These are phyloP conservation scores for Mariannaea sp. DNA, from an alignment of 2,329 filamentous ascomycete species.

Conservation along the genomic window DNA sequence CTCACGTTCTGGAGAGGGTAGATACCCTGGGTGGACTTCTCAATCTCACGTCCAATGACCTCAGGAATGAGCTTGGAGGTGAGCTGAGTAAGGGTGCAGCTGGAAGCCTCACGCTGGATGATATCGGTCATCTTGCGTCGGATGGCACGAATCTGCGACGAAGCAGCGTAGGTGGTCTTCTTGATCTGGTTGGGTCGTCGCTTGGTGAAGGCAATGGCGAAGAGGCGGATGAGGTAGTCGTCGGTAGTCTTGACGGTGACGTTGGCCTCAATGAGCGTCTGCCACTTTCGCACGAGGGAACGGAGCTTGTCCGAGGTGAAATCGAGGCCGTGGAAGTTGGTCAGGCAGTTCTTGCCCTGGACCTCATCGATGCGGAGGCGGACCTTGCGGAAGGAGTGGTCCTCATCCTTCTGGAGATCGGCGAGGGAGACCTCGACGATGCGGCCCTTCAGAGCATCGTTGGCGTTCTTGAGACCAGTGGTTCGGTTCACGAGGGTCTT, in stretches of 20 bases:
- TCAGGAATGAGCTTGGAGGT: constrained; percentile 99
- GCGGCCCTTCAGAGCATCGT: constrained; percentile 97
- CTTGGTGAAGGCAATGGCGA: constrained; percentile 99
- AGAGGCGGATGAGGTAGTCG: constrained; percentile 98
- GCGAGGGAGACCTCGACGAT: constrained; percentile 99
- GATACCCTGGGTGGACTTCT: constrained; percentile 99
- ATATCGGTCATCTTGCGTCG: constrained; percentile 99
- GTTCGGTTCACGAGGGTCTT: constrained; percentile 99
- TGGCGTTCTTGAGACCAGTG: constrained; percentile 99
- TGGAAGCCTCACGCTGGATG: constrained; percentile 93
- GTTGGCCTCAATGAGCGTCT: constrained; percentile 99
- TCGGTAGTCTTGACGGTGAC: constrained; percentile 99
- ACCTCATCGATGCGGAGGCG: constrained; percentile 98
- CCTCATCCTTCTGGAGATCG: constrained; percentile 99
- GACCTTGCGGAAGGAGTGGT: constrained; percentile 99
- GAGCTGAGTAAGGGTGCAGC: constrained; percentile 93
- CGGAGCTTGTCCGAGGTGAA: constrained; percentile 99
- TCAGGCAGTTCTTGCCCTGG: constrained; percentile 99
- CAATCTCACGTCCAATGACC: constrained; percentile 99
- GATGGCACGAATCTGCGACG: constrained; percentile 96
- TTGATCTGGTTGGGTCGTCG: constrained; percentile 99
- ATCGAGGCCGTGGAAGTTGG: constrained; percentile 99
- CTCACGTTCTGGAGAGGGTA: constrained; percentile 98
- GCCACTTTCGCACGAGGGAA: constrained; percentile 99
- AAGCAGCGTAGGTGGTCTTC: constrained; percentile 99